Evolutionary conservation across 768 basidiomycete species (phyloP), one percentile per base, ranked within the genome.

Genomic region (Holtermannia corniformis): DNA sequence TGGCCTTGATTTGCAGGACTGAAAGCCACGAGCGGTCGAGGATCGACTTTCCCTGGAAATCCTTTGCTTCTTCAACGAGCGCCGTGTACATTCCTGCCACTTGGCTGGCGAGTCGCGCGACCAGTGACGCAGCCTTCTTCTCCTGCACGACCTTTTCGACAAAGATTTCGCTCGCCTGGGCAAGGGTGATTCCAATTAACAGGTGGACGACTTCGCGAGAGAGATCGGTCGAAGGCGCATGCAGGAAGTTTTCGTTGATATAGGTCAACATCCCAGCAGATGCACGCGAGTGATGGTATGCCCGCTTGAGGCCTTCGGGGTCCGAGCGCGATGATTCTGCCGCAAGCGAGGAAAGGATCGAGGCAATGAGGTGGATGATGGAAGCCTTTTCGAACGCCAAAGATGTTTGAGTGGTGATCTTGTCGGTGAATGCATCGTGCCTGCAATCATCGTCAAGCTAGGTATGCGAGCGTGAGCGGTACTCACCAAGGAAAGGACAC

Each of bases 241-340:
- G 95, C 0, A 99, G 76, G 72, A 99, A 99, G 79, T 99, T 96
- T 73, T 99, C 95, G 75, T 97, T 96, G 77, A 99, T 91, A 71
- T 97, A 99, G 4, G 84, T 89, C 66, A 96, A 81, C 89, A 99
- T 95, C 19, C 95, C 95, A 2, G 92, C 88, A 41, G 86, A 83
- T 11, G 86, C 82, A 16, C 85, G 78, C 63, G 89, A 87, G 74
- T 89, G 92, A 74, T 88, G 81, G 75, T 95, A 99, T 0, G 93
- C 82, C 27, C 89, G 82, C 73, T 95, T 97, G 63, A 89, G 73
- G 19, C 92, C 91, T 71, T 96, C 90, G 1, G 89, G 87, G 50
- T 90, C 86, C 13, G 67, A 59, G 75, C 92, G 87, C 0, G 85
- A 79, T 0, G 85, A 72, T 2, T 59, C 51, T 7, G 65, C 47